Evolutionary conservation across 805 yeast species (phyloP), one percentile per base, ranked within the genome.

Genomic region (Teunomyces barrocoloradensis): DNA sequence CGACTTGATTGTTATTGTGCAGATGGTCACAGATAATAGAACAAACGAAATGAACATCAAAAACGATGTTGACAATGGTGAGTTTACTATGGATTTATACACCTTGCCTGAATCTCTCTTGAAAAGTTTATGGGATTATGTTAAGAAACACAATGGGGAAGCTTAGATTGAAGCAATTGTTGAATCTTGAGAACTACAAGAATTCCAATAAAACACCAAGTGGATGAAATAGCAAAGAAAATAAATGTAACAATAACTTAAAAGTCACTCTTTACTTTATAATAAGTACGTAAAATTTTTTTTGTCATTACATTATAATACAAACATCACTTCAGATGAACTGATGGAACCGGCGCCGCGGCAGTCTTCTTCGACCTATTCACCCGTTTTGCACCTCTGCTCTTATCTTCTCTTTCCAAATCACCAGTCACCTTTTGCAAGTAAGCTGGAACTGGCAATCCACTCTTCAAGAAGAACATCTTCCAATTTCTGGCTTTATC

Each of bases 401-500:
- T 65, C 57, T 67, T 74, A 42, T 74, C 79, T 32, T 75, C 78
- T 53, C 84, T 69, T 39, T 83, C 89, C 39, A 83, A 59, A 53
- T 85, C 96, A 40, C 98, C 98, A 1, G 98, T 92, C 17, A 92
- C 98, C 52, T 85, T 83, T 45, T 73, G 74, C 50, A 94, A 69
- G 58, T 89, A 91, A 2, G 78, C 82, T 0, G 99, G 99, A 2
- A 92, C 80, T 7, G 87, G 85, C 32, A 82, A 65, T 1, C 87
- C 87, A 44, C 83, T 78, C 59, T 89, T 87, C 49, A 90, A 69
- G 62, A 85, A 89, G 54, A 84, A 84, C 80, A 91, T 79, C 63
- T 94, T 94, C 89, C 97, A 87, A 62, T 94, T 94, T 54, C 99
- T 78, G 0, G 98, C 98, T 63, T 94, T 94, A 63, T 94, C 99